Evolutionary conservation across 208 protist genomes (phyloP).

Genomic region (Kentomonas sorsogonicus): DNA sequence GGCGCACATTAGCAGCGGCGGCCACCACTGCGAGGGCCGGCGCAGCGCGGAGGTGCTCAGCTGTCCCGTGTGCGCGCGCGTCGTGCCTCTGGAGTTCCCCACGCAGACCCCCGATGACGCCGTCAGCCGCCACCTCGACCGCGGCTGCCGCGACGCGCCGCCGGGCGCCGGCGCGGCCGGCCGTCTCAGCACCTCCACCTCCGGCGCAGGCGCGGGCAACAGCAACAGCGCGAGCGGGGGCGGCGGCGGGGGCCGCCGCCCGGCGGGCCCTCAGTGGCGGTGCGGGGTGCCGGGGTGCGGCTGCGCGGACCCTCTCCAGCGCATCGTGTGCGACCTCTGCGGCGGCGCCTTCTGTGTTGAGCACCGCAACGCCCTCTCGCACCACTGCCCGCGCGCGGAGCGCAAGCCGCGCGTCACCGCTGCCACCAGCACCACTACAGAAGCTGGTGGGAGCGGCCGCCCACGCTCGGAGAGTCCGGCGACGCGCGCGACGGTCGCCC

Average conservation of each 20-base stretch:
- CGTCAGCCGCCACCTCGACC: slow-evolving; percentile 72
- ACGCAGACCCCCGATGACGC: slow-evolving; percentile 58
- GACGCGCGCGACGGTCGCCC: slow-evolving; percentile 14
- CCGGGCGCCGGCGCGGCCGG: slow-evolving; percentile 3
- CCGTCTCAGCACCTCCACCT: neutral
- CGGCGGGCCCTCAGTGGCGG: slow-evolving; percentile 18
- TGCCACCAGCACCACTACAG: slow-evolving; percentile 3
- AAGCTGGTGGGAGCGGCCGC: neutral
- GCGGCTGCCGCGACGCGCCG: slow-evolving; percentile 39
- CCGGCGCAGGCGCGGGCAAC: neutral
- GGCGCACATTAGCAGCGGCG: slow-evolving; percentile 50
- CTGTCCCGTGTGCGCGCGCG: slow-evolving; percentile 46
- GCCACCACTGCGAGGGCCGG: slow-evolving; percentile 49
- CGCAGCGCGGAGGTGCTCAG: slow-evolving; percentile 27
- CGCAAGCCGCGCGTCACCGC: slow-evolving; percentile 5
- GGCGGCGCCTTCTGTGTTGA: slow-evolving; percentile 62
- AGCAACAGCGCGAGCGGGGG: neutral
- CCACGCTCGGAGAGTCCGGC: neutral
- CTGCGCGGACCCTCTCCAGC: slow-evolving; percentile 16
- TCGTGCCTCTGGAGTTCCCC: slow-evolving; percentile 51
- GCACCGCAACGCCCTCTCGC: slow-evolving; percentile 51
- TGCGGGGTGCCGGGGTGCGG: slow-evolving; percentile 46
- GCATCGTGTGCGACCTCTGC: slow-evolving; percentile 64
- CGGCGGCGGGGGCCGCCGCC: slow-evolving; percentile 10
- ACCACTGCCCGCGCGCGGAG: slow-evolving; percentile 37